These are phyloP conservation scores for Laguncularia racemosa DNA, from an alignment of 345 rosid species.

Conservation along the genomic window DNA sequence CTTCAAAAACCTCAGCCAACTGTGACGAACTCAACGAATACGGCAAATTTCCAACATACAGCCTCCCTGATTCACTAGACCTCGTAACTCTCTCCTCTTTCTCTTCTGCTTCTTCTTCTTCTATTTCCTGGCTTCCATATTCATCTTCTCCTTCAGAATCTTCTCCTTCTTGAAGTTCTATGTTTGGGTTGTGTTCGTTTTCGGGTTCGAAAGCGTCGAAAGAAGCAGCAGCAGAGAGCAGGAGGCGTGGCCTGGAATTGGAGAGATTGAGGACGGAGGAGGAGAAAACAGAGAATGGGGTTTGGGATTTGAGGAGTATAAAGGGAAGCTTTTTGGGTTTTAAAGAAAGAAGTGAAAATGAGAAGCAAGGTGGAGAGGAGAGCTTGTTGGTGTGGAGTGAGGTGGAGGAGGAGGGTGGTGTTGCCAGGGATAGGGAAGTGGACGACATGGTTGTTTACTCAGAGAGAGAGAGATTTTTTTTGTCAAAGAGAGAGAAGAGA, in stretches of 20 bases:
- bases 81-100: conserved; percentile 13
- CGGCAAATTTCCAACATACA: conserved; percentile 82
- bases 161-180: conserved; percentile 12
- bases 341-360: conserved; percentile 14
- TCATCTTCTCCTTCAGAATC: conserved; percentile 18
- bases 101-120: conserved; percentile 13
- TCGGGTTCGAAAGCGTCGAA: conserved; percentile 24
- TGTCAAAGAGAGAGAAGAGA: too few species aligned
- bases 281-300: conserved; percentile 8
- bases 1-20: conserved; percentile 50
- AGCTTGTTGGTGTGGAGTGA: conserved; percentile 16
- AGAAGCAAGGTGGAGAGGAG: conserved; percentile 15
- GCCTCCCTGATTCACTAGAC: conserved; percentile 45
- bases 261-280: conserved; percentile 13
- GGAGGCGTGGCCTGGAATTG: conserved; percentile 10
- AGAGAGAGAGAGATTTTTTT: background rate
- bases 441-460: conserved; percentile 19
- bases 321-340: conserved; percentile 35
- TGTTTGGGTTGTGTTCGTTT: background rate
- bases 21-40: conserved; percentile 61
- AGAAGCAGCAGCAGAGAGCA: conserved; percentile 18
- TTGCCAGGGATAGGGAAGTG: conserved; percentile 16
- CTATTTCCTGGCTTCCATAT: conserved; percentile 10
- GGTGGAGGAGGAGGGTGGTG: conserved; percentile 12
- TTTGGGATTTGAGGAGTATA: conserved; percentile 20